Base-by-base conservation (phyloP, 495 filamentous ascomycete genomes). In the Sporormia fimetaria region DNA sequence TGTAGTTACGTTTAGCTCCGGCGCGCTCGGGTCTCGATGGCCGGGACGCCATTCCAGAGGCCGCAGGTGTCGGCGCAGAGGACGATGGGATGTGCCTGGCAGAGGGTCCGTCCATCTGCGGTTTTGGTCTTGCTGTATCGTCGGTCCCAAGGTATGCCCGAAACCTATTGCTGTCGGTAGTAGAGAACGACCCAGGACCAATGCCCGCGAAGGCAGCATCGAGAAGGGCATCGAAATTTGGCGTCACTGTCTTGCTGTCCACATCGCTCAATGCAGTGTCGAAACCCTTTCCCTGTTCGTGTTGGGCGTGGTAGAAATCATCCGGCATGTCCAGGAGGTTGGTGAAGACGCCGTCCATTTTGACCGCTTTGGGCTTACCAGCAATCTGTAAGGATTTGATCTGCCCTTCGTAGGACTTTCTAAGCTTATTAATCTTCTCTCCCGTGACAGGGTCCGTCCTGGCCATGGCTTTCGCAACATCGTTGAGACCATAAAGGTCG, bases 341-440 rank as follows among this genome's bases (percentile, higher is more conserved):
- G 3, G 21, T 34, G 9, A 56, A 26, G 21, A 63, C 36, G 45
- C 56, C 47, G 22, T 48, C 56, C 38, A 55, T 51, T 39, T 74
- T 73, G 23, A 70, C 61, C 1, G 73, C 60, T 41, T 76, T 76
- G 43, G 78, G 76, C 37, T 71, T 71, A 16, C 80, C 80, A 17
- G 78, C 66, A 16, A 85, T 59, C 16, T 67, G 68, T 15, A 81
- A 49, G 6, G 62, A 63, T 51, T 78, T 78, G 50, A 82, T 63
- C 50, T 81, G 75, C 33, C 74, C 74, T 52, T 83, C 78, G 57
- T 83, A 85, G 11, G 78, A 80, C 56, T 83, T 83, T 40, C 80
- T 64, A 22, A 85, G 64, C 48, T 76, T 74, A 52, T 83, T 83
- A 52, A 78, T 79, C 60, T 83, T 84, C 47, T 76, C 75, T 27